phyloP scores from a whole-genome alignment of 108 stramenopile species.

The Cyclostephanos tholiformis region DNA sequence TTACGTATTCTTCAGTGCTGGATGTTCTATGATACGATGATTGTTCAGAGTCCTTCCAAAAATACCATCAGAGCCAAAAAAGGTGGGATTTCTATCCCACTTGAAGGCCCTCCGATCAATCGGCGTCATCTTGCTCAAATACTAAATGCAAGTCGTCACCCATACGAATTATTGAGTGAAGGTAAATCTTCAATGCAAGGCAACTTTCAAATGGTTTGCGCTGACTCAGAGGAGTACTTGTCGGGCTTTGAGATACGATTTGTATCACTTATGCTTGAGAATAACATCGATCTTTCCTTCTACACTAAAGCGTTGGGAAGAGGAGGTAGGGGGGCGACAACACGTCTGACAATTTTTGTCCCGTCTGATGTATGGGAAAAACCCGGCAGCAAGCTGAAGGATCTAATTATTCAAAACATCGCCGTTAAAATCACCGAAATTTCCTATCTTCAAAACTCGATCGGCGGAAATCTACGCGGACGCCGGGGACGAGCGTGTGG shows the following conservation, averaged over 20 bases:
- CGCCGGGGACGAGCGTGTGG: conserved; percentile 46
- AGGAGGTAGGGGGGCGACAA: no score
- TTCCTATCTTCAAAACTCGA: conserved; percentile 10
- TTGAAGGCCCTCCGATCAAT: conserved; percentile 37
- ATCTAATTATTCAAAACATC: conserved; percentile 18
- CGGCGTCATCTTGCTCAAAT: conserved; percentile 57
- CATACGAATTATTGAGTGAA: conserved; percentile 43
- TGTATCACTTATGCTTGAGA: conserved; percentile 63
- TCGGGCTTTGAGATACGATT: conserved; percentile 52
- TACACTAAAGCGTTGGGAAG: conserved; percentile 28
- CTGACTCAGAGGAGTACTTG: conserved; percentile 26
- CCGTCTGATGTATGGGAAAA: conserved; percentile 22
- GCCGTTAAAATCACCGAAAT: conserved; percentile 12
- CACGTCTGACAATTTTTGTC: conserved; percentile 30
- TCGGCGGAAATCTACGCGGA: conserved; percentile 36
- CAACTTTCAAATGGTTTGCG: conserved; percentile 29
- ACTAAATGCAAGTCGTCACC: conserved; percentile 59
- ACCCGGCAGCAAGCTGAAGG: conserved; percentile 12
- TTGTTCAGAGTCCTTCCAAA: conserved; percentile 50
- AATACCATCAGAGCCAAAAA: conserved; percentile 7
- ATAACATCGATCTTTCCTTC: conserved; percentile 45
- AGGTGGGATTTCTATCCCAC: conserved; percentile 33
- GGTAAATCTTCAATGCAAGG: conserved; percentile 51
- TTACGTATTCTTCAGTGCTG: conserved; percentile 73
- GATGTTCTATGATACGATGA: conserved; percentile 73